Evolutionary conservation across 75 land plant genomes (phyloP), one percentile per base, ranked within the genome.

Genomic region (Larix kaempferi): DNA sequence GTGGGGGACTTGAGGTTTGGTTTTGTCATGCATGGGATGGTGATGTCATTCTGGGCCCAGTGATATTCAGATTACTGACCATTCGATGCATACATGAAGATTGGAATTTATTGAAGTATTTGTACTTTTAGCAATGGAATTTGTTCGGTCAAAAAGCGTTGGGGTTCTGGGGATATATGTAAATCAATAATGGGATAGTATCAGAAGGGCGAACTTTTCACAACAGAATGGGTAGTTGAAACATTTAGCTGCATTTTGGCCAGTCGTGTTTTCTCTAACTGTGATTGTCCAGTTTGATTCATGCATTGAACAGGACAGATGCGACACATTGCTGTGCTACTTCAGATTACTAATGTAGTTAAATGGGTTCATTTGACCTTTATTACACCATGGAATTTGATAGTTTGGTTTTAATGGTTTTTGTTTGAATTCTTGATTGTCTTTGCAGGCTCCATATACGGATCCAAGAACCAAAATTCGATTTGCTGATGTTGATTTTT

Each of bases 391-490:
- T 44, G 49, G 49, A 8, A 72, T n/a, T 22, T 23, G 1, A 16
- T 39, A 21, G 39, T 39, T 69, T 21, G 12, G 69, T 33, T 33
- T 21, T 55, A 55, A 73, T 73, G 22, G 3, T 73, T 59, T n/a
- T 8, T 25, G 33, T 33, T 62, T 23, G n/a, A 35, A n/a, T 27
- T 59, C 14, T 79, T 60, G 14, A 22, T 56, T 23, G 27, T 21
- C 14, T 67, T 27, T 82, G 78, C 89, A 89, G 94, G 86, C 94
- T 52, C 89, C 86, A 59, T 95, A 95, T 74, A 86, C 84, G 58
- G 96, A 95, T 79, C 98, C 98, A 55, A 88, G 94, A 81, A 94
- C 97, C 58, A 94, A 86, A 71, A 84, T 95, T 8, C 89, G 94
- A 1, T 95, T 88, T 85, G 92, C 97, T 7, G 89, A 88, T 79